Conservation (phyloP, 768 basidiomycete species). For the Kwoniella dejecticola region DNA sequence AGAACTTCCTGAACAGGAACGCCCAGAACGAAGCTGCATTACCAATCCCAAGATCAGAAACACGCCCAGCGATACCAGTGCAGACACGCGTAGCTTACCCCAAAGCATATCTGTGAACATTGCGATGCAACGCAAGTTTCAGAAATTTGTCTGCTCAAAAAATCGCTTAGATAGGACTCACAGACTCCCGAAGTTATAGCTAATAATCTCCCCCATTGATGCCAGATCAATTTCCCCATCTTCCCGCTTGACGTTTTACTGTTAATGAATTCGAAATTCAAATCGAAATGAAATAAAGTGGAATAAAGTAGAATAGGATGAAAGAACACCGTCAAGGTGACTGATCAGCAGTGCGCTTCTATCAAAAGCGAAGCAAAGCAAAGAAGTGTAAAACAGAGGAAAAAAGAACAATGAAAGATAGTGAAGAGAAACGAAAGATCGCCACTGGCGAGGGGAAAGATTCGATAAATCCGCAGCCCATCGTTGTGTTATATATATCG, state of each 20-base stretch:
- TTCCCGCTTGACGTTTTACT: not conserved
- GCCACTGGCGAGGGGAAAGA: not conserved
- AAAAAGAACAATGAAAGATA: not conserved
- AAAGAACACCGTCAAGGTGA: no score
- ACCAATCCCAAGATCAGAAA: conserved; percentile 64
- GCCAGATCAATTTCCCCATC: conserved; percentile 46
- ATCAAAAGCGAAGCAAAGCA: no score
- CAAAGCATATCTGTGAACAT: conserved; percentile 11
- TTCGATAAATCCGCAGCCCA: not conserved
- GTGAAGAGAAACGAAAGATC: not conserved
- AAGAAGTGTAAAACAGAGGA: conserved; percentile 1
- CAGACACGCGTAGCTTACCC: conserved; percentile 45
- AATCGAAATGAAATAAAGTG: not conserved
- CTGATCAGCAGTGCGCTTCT: no score
- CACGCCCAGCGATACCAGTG: conserved; percentile 44
- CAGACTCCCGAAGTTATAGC: conserved; percentile 47
- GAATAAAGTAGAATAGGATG: no score
- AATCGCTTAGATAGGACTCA: conserved; percentile 17
- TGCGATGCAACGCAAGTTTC: not conserved
- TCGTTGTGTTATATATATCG: not conserved
- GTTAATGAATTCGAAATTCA: no score
- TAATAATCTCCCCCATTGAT: conserved; percentile 44
- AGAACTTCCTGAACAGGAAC: conserved; percentile 86
- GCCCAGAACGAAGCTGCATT: conserved; percentile 70
- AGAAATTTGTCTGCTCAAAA: not conserved